Base-by-base conservation (phyloP, 75 land plant genomes). In the Azolla pinnata region DNA sequence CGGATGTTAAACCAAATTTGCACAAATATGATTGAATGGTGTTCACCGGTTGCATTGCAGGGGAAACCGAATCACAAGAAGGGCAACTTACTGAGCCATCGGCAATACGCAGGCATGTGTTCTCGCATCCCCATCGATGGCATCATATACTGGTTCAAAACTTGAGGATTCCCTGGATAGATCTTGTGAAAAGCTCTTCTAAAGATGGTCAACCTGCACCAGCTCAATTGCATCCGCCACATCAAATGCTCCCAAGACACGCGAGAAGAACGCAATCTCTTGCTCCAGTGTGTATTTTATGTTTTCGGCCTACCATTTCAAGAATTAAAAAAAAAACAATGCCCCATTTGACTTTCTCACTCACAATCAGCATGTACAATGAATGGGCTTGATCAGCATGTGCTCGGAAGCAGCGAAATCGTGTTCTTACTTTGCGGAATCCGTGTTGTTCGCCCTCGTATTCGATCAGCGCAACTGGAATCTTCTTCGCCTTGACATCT, bases 391-490 rank as follows among this genome's bases (percentile, higher is more conserved):
- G 10, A 35, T 5, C 40, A 5, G 40, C 12, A 35, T 12, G 12
- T 5, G 12, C 12, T 5, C 12, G 52, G 12, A 35, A 35, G 5
- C 40, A 35, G 5, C 40, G 12, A 12, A n/a, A n/a, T n/a, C n/a
- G n/a, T n/a, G 2, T 4, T 17, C 1, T 18, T 74, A 92, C 97
- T 90, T 85, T 88, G 23, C 84, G 78, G 48, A 92, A 92, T 26
- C 97, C 97, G 72, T 91, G 97, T 57, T 84, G 93, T 63, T 91
- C 97, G 46, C 88, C 97, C 74, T 91, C 97, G 61, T 80, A 92
- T 63, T 92, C 97, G 25, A 92, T 75, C 14, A 92, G 78, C 23
- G 96, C 89, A 74, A 92, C 97, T 28, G 93, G 95, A 55, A 85
- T 63, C 7, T 96, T 89, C 54, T 83, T 84, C 21, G 65, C 67